Conservation (phyloP, 2,329 filamentous ascomycete species). For the Aureobasidium uvarum region DNA sequence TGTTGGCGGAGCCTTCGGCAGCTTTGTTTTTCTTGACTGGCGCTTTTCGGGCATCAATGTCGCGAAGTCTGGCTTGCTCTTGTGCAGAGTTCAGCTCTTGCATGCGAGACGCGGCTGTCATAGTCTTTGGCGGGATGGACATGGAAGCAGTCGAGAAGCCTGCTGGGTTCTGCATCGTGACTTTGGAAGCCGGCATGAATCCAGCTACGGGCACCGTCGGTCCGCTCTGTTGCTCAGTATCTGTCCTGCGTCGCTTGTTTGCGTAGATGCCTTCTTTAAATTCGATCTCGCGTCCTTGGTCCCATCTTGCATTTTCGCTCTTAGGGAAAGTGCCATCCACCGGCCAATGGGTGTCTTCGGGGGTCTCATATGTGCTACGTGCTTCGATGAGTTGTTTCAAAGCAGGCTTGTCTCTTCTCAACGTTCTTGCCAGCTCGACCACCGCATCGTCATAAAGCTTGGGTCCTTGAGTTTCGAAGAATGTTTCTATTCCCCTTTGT, state of each 20-base stretch:
- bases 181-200: conserved; percentile 29
- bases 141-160: conserved; percentile 35
- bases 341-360: conserved; percentile 68
- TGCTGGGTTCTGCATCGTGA: conserved; percentile 34
- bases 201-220: conserved; percentile 21
- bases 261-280: conserved; percentile 16
- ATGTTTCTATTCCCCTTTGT: conserved; percentile 50
- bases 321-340: conserved; percentile 56
- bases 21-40: conserved; percentile 40
- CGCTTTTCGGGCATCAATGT: conserved; percentile 33
- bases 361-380: conserved; percentile 50
- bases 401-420: conserved; percentile 62
- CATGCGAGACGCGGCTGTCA: conserved; percentile 42
- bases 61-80: conserved; percentile 35
- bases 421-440: conserved; percentile 66
- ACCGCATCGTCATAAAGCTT: conserved; percentile 63
- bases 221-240: conserved; percentile 1
- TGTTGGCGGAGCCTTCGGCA: conserved; percentile 49
- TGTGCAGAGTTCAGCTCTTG: conserved; percentile 42
- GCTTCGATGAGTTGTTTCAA: conserved; percentile 55
- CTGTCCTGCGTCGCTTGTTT: conserved; percentile 2
- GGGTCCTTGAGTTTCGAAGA: conserved; percentile 64
- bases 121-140: conserved; percentile 36
- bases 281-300: conserved; percentile 30
- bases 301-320: conserved; percentile 41